Percentiles rank a stretch among this genome's conserved stretches.
These are phyloP conservation scores for Lojkania enalia DNA, from an alignment of 2,329 filamentous ascomycete genomes.

Conservation along the genomic window DNA sequence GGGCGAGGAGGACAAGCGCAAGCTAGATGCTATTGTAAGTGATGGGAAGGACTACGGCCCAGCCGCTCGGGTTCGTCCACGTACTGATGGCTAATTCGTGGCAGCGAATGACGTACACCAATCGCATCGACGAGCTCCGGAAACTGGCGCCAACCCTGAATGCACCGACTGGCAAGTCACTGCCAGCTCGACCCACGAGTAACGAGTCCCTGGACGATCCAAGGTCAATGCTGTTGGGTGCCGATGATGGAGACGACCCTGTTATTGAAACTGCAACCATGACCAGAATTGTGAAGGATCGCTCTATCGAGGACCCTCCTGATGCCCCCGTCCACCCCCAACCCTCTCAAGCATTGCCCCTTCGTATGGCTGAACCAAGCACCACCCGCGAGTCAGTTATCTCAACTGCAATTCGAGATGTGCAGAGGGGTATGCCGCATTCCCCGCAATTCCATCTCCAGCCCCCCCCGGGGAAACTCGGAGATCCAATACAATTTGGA, in stretches of 20 bases:
- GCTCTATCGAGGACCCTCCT: constrained; percentile 28
- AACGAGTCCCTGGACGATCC: constrained; percentile 54
- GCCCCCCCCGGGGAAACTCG: constrained; percentile 37
- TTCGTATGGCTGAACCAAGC: constrained; percentile 33
- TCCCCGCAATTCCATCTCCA: constrained; percentile 38
- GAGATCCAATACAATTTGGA: constrained; percentile 17
- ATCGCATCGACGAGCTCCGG: constrained; percentile 83
- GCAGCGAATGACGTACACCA: constrained; percentile 85
- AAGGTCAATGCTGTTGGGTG: constrained; percentile 41
- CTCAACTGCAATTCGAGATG: constrained; percentile 47
- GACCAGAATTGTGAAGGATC: constrained; percentile 55
- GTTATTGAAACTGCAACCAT: constrained; percentile 58
- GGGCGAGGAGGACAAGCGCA: constrained; percentile 83
- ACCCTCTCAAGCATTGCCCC: constrained; percentile 33
- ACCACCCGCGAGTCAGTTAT: constrained; percentile 45
- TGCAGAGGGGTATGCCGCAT: constrained; percentile 39
- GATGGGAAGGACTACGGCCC: neutral
- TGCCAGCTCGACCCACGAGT: constrained; percentile 72
- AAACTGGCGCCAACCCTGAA: constrained; percentile 64
- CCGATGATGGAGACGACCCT: constrained; percentile 43
- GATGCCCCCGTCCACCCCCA: constrained; percentile 22
- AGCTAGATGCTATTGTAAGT: constrained; percentile 91
- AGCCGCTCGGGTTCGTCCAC: constrained; percentile 1
- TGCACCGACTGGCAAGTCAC: constrained; percentile 65
- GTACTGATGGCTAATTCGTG: constrained; percentile 16